Percentiles rank a stretch among this genome's conserved stretches.
phyloP scores from a whole-genome alignment of 495 filamentous ascomycete species.

The Cercophora scortea region DNA sequence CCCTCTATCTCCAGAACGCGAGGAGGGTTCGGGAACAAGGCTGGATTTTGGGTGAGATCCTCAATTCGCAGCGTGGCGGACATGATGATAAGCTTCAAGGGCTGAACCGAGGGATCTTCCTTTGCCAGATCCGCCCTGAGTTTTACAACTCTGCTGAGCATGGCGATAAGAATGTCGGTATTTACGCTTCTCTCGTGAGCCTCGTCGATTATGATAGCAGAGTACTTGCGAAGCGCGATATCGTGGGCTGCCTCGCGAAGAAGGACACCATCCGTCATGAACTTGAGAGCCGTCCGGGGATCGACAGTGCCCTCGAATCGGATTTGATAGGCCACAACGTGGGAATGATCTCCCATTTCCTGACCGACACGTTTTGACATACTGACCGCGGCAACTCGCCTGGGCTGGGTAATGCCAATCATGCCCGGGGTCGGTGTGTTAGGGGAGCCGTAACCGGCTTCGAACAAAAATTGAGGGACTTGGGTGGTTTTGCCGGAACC shows the following conservation, averaged over 20 bases:
- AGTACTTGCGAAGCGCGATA: constrained; percentile 87
- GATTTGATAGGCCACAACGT: constrained; percentile 82
- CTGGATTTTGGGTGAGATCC: constrained; percentile 79
- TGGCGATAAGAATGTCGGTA: constrained; percentile 93
- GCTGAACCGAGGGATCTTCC: constrained; percentile 50
- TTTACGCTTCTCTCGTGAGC: constrained; percentile 97
- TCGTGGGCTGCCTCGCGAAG: constrained; percentile 87
- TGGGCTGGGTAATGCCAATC: constrained; percentile 91
- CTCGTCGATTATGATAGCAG: constrained; percentile 89
- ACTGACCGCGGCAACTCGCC: constrained; percentile 86
- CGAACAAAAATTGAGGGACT: constrained; percentile 89
- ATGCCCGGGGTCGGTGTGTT: constrained; percentile 75
- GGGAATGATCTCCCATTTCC: constrained; percentile 66
- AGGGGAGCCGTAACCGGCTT: constrained; percentile 82
- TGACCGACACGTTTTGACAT: constrained; percentile 88
- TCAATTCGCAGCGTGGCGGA: constrained; percentile 87
- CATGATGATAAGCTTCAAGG: constrained; percentile 96
- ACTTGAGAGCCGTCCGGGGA: constrained; percentile 89
- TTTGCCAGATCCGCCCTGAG: constrained; percentile 42
- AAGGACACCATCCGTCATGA: constrained; percentile 98
- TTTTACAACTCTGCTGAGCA: constrained; percentile 88
- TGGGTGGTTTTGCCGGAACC: constrained; percentile 98
- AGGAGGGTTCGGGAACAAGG: constrained; percentile 71
- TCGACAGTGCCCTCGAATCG: constrained; percentile 81
- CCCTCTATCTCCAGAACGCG: constrained; percentile 87